These are phyloP conservation scores for Nevesoporus exiguus DNA, from an alignment of 768 basidiomycete species.

Conservation along the genomic window DNA sequence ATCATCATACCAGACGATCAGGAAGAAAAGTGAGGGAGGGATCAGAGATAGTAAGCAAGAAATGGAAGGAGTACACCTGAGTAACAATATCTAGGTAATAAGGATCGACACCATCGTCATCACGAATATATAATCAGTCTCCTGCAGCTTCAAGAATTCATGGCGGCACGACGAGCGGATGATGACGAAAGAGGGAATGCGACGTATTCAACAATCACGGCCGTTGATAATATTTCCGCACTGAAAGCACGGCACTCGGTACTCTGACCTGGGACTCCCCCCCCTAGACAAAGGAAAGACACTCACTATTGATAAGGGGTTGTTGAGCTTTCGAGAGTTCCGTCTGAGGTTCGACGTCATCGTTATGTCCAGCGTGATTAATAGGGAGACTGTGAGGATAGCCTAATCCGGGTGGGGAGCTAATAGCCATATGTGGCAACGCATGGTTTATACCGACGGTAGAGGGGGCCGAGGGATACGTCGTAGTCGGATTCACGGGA, in stretches of 20 bases:
- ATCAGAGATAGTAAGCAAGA: constrained; percentile 18
- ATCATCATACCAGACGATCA: constrained; percentile 41
- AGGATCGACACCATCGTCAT: constrained; percentile 21
- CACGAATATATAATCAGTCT: constrained; percentile 18
- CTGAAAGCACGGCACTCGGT: constrained; percentile 90
- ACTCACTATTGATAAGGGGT: constrained; percentile 59
- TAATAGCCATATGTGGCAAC: constrained; percentile 36
- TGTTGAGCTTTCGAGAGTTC: constrained; percentile 27
- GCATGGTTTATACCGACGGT: constrained; percentile 11
- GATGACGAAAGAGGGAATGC: constrained; percentile 21
- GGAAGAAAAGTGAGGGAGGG: constrained; percentile 43
- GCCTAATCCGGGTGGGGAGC: constrained; percentile 68
- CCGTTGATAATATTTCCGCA: constrained; percentile 76
- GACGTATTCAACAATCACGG: constrained; percentile 47
- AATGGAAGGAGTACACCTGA: constrained; percentile 2
- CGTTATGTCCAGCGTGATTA: constrained; percentile 19
- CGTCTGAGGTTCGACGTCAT: constrained; percentile 17
- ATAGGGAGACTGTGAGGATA: constrained; percentile 36
- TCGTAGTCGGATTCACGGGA: constrained; percentile 7
- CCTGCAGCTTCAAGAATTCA: constrained; percentile 28
- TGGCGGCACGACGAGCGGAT: constrained; percentile 23
- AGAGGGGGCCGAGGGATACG: constrained; percentile 14
- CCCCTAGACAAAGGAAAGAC: constrained; percentile 56
- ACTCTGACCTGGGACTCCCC: constrained; percentile 77
- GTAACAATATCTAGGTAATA: constrained; percentile 9